Conservation (phyloP, 75 land plant genomes). For the Pseudotsuga menziesii region DNA sequence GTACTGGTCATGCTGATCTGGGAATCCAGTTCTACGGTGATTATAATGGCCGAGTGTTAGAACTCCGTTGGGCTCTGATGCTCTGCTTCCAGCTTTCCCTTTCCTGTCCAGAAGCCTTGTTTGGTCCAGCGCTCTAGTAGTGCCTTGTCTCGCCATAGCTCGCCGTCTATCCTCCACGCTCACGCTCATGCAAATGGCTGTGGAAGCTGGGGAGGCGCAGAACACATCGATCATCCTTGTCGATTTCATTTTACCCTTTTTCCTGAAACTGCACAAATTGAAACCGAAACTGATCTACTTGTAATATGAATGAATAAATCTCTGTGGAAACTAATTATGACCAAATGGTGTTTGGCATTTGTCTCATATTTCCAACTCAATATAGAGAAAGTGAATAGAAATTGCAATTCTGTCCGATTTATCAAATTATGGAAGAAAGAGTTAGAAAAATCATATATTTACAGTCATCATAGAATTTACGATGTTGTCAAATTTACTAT, state of each 20-base stretch:
- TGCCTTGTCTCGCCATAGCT: conserved; percentile 12
- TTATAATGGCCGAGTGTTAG: not conserved
- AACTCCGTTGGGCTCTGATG: not conserved
- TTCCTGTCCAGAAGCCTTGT: conserved; percentile 9
- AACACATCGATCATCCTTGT: conserved; percentile 4
- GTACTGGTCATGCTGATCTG: not conserved
- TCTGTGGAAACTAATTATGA: no score
- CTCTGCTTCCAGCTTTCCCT: conserved; percentile 8
- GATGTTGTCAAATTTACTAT: no score
- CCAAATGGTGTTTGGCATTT: no score
- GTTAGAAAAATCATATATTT: no score
- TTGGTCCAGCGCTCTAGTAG: not conserved
- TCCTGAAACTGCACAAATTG: no score
- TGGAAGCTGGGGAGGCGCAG: conserved; percentile 32
- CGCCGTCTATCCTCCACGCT: conserved; percentile 13
- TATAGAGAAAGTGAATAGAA: no score
- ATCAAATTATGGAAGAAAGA: no score
- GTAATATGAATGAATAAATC: no score
- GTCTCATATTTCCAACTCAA: no score
- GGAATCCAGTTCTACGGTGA: not conserved
- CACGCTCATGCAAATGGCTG: conserved; percentile 26
- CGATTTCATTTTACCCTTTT: conserved; percentile 9
- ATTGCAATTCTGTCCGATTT: no score
- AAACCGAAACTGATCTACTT: no score
- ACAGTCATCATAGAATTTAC: no score